These are phyloP conservation scores for Sugiyamaella mastotermitis DNA, from an alignment of 805 yeast species.

Conservation along the genomic window DNA sequence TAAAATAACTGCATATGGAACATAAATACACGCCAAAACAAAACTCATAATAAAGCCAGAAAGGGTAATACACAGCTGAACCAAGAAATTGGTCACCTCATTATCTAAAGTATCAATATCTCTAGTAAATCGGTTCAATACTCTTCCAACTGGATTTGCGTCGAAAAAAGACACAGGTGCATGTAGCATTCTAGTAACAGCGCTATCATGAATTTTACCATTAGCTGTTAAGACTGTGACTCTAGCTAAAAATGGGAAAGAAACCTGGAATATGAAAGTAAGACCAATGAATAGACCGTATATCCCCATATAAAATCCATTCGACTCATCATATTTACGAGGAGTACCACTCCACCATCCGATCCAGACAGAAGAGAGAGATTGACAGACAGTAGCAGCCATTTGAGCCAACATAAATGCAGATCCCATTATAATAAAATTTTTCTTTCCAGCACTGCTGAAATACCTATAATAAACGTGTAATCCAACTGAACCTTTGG, in stretches of 20 bases:
- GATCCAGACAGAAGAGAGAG: too few species aligned
- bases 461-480: too few species aligned
- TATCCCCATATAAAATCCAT: conserved; percentile 56
- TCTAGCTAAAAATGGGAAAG: too few species aligned
- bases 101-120: conserved; percentile 72
- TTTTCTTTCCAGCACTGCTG: too few species aligned
- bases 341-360: too few species aligned
- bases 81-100: conserved; percentile 49
- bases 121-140: conserved; percentile 72
- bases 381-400: too few species aligned
- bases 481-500: too few species aligned
- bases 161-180: conserved; percentile 76
- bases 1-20: conserved; percentile 63
- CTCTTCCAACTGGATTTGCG: conserved; percentile 74
- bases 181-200: conserved; percentile 50
- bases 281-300: too few species aligned
- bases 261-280: too few species aligned
- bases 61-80: conserved; percentile 50
- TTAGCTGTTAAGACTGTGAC: conserved; percentile 56
- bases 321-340: conserved; percentile 41
- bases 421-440: too few species aligned
- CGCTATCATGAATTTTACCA: conserved; percentile 47
- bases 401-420: too few species aligned
- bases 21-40: conserved; percentile 52
- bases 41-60: conserved; percentile 47